A percentile compares a stretch with the other conserved stretches of the same genome.
Conservation (phyloP, 2,329 filamentous ascomycete species). For the Phyllosticta ampelicida region DNA sequence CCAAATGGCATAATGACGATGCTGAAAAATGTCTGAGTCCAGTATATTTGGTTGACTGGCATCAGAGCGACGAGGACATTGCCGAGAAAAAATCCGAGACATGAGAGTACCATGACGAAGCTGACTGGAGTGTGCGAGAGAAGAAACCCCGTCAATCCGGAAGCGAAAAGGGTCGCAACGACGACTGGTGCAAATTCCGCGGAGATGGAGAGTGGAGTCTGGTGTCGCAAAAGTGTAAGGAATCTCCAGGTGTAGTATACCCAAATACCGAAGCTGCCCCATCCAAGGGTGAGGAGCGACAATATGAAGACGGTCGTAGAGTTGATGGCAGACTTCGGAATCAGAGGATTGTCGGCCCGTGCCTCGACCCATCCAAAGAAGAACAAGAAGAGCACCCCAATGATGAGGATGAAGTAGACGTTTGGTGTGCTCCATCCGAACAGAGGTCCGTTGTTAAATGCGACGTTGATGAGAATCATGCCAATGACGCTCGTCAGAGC, state of each 20-base stretch:
- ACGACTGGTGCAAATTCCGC: constrained; percentile 25
- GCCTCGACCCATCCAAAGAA: constrained; percentile 20
- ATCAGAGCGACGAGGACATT: constrained; percentile 20
- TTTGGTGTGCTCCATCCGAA: constrained; percentile 19
- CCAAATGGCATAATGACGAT: constrained; percentile 26
- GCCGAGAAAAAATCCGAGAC: constrained; percentile 25
- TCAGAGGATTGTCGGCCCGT: constrained; percentile 19
- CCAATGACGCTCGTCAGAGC: constrained; percentile 16
- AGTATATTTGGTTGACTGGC: constrained; percentile 26
- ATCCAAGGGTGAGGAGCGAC: constrained; percentile 19
- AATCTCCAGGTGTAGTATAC: constrained; percentile 28
- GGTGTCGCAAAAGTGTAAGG: constrained; percentile 21
- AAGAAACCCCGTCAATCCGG: constrained; percentile 26
- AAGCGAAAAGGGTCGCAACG: constrained; percentile 25
- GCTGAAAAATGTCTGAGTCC: constrained; percentile 26
- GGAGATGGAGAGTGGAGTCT: constrained; percentile 22
- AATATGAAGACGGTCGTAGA: constrained; percentile 21
- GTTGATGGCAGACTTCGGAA: constrained; percentile 21
- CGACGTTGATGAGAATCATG: constrained; percentile 20
- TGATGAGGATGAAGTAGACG: constrained; percentile 21
- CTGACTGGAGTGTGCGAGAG: constrained; percentile 27
- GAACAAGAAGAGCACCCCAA: constrained; percentile 17
- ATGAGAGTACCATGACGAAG: constrained; percentile 28
- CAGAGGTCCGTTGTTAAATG: constrained; percentile 21
- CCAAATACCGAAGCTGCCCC: constrained; percentile 25